These are phyloP conservation scores for Ceratobasidium papillatum DNA, from an alignment of 1,284 basidiomycete species.

Conservation along the genomic window DNA sequence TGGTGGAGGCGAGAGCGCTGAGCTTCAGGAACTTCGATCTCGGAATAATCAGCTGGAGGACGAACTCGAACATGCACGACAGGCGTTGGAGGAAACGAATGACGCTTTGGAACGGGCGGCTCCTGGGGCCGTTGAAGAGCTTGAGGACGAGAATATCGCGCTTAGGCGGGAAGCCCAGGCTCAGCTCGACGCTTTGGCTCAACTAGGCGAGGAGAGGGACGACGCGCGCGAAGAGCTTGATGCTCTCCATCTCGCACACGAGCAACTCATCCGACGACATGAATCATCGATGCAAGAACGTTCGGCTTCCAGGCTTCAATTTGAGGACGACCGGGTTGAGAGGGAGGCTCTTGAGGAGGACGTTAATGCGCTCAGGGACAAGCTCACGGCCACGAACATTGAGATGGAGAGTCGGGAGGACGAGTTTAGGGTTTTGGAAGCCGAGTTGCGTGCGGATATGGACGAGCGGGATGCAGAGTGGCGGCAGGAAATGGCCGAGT, in stretches of 20 bases:
- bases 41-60: constrained; percentile 56
- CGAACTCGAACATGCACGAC: constrained; percentile 70
- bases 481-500: constrained; percentile 79
- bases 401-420: constrained; percentile 84
- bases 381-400: constrained; percentile 77
- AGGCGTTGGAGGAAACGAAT: constrained; percentile 76
- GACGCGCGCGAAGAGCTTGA: constrained; percentile 68
- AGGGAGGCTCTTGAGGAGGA: constrained; percentile 72
- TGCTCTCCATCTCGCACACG: constrained; percentile 40
- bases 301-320: constrained; percentile 57
- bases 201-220: constrained; percentile 69
- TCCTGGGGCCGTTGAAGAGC: constrained; percentile 59
- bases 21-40: constrained; percentile 3
- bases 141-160: constrained; percentile 73
- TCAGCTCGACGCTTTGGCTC: constrained; percentile 57
- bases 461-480: constrained; percentile 77
- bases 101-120: constrained; percentile 64
- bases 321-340: constrained; percentile 73
- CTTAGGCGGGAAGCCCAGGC: constrained; percentile 70
- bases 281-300: constrained; percentile 37
- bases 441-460: constrained; percentile 73
- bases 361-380: constrained; percentile 74
- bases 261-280: constrained; percentile 30
- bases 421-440: constrained; percentile 75
- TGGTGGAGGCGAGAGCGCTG: constrained; percentile 12